Evolutionary conservation across 768 basidiomycete genomes (phyloP).

Genomic region (Ramaria rubella): DNA sequence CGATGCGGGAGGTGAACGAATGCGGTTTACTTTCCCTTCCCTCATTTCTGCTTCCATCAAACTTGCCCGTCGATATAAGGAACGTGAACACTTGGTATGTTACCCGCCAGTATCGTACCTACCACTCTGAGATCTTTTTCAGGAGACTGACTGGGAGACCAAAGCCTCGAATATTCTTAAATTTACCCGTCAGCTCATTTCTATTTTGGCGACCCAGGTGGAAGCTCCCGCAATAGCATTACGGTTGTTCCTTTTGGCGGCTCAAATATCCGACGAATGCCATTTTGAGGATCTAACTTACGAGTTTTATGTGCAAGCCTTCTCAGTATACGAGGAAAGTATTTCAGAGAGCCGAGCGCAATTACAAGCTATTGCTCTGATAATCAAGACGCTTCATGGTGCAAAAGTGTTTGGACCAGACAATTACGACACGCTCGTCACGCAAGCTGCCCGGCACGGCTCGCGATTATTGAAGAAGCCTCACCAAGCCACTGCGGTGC

Average conservation of each 20-base stretch:
- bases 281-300: slow-evolving; percentile 95
- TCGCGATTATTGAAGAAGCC: slow-evolving; percentile 97
- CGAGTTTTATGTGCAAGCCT: slow-evolving; percentile 96
- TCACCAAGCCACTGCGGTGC: slow-evolving; percentile 92
- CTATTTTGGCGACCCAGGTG: slow-evolving; percentile 87
- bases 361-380: slow-evolving; percentile 92
- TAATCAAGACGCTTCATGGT: slow-evolving; percentile 85
- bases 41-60: slow-evolving; percentile 91
- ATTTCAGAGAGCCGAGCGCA: slow-evolving; percentile 96
- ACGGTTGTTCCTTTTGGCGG: slow-evolving; percentile 90
- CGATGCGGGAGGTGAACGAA: slow-evolving; percentile 86
- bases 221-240: slow-evolving; percentile 91
- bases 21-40: slow-evolving; percentile 95
- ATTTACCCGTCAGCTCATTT: slow-evolving; percentile 89
- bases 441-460: slow-evolving; percentile 97
- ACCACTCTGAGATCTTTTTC: not conserved
- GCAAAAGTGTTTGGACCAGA: slow-evolving; percentile 89
- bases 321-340: slow-evolving; percentile 95
- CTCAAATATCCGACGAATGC: slow-evolving; percentile 91
- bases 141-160: slow-evolving; percentile 84
- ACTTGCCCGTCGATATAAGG: slow-evolving; percentile 87
- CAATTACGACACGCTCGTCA: slow-evolving; percentile 96
- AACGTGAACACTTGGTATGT: slow-evolving; percentile 62
- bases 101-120: not conserved
- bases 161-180: slow-evolving; percentile 88